Evolutionary conservation across 2,329 filamentous ascomycete species (phyloP).

Genomic region (Blastomyces parvus): DNA sequence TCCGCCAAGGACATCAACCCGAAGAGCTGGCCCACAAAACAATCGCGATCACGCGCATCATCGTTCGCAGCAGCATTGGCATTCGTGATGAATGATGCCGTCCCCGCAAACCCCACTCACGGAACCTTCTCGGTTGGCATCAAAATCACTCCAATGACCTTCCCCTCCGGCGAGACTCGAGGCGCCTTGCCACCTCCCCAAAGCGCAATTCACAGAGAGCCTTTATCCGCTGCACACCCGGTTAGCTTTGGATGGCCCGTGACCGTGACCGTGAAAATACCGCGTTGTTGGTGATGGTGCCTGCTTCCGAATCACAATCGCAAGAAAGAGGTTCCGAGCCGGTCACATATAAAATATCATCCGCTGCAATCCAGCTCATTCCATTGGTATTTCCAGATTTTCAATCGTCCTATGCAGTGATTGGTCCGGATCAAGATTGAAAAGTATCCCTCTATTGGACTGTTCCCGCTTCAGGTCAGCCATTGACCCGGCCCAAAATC

Average conservation of each 20-base stretch:
- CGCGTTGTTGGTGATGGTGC: conserved; percentile 56
- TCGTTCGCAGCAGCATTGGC: conserved; percentile 53
- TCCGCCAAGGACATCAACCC: conserved; percentile 58
- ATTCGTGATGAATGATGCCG: conserved; percentile 67
- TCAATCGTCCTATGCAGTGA: conserved; percentile 51
- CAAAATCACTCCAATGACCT: conserved; percentile 61
- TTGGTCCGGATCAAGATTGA: conserved; percentile 57
- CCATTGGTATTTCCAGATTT: conserved; percentile 69
- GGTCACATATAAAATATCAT: conserved; percentile 68
- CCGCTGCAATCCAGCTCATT: conserved; percentile 66
- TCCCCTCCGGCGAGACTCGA: conserved; percentile 59
- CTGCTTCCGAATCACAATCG: conserved; percentile 59
- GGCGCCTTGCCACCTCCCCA: conserved; percentile 69
- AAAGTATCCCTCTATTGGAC: conserved; percentile 54
- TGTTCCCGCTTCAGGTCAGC: conserved; percentile 58
- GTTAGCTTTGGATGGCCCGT: conserved; percentile 58
- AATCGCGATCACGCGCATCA: conserved; percentile 46
- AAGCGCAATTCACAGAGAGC: conserved; percentile 82
- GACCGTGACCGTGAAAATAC: conserved; percentile 64
- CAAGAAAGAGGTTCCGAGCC: conserved; percentile 68
- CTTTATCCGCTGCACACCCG: conserved; percentile 70
- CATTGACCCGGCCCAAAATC: conserved; percentile 87
- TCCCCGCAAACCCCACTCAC: conserved; percentile 69
- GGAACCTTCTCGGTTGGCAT: conserved; percentile 72
- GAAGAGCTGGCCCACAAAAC: conserved; percentile 64